Evolutionary conservation across 192 early-diverging fungal genomes (phyloP), one percentile per base, ranked within the genome.

Genomic region (Umbelopsis sp.): DNA sequence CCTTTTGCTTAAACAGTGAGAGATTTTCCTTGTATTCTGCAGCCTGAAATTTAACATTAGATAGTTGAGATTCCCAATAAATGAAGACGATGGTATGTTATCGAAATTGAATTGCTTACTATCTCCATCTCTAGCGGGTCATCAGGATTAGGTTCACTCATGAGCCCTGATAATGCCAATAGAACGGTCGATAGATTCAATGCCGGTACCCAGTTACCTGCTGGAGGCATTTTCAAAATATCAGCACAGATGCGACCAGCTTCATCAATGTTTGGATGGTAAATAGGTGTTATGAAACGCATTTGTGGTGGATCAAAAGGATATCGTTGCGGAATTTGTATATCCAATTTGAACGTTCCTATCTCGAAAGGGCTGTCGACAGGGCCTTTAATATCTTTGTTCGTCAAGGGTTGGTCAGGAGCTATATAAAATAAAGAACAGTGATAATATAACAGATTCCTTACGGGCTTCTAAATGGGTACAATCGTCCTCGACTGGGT

Each of bases 231-330:
- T 69, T 91, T 93, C 14, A 94, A 51, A 12, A 93, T 85, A 69
- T 92, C 88, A 22, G 90, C 71, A 56, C 92, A 94, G 12, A 94
- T 94, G 4, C 90, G 84, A 21, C 92, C 92, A 47, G 82, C 77
- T 31, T 93, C 86, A 67, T 94, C 92, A 47, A 94, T 90, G 62
- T 94, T 94, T 7, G 92, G 92, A 52, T 94, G 92, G 70, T 93
- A 93, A 16, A 94, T 86, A n/a, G 78, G 85, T 24, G 92, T 93
- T n/a, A 79, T 75, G 52, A 93, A 93, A 66, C 82, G 85, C 36
- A 91, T 81, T 16, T 84, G 80, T 4, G 92, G 92, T 12, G 91
- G 91, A 21, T 88, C 88, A n/a, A 94, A 79, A 1, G 91, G 91
- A 72, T 93, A 94, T 16, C 81, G 68, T 20, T 82, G 74, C 9